phyloP scores from a whole-genome alignment of 306 rosid genomes.

The Purshia tridentata region DNA sequence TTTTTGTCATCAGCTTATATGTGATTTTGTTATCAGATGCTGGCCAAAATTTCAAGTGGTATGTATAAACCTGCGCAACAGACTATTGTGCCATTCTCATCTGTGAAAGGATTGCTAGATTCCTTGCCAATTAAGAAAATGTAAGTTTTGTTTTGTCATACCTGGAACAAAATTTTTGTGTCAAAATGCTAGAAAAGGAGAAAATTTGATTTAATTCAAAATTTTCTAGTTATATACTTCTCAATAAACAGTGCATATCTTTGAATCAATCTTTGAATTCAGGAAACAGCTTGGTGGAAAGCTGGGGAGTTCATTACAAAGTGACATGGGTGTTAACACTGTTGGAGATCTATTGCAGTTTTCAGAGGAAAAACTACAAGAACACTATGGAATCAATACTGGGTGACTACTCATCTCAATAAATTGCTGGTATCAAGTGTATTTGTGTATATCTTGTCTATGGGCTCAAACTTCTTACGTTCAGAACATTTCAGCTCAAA shows the following conservation, averaged over 20 bases:
- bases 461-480: not conserved
- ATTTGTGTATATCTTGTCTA: not conserved
- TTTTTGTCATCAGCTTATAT: slow-evolving; percentile 14
- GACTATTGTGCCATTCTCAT: slow-evolving; percentile 82
- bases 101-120: slow-evolving; percentile 76
- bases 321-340: slow-evolving; percentile 74
- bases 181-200: not conserved
- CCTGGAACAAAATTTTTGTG: not conserved
- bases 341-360: slow-evolving; percentile 81
- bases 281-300: slow-evolving; percentile 99
- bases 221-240: slow-evolving; percentile 4
- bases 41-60: slow-evolving; percentile 91
- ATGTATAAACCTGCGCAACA: slow-evolving; percentile 99
- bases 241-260: slow-evolving; percentile 14
- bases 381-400: slow-evolving; percentile 76
- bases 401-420: slow-evolving; percentile 49
- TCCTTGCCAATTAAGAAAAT: slow-evolving; percentile 92
- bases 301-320: slow-evolving; percentile 83
- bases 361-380: slow-evolving; percentile 88
- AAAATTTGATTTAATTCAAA: slow-evolving; percentile 6
- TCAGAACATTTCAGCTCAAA: not conserved
- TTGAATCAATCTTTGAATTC: slow-evolving; percentile 31
- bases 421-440: slow-evolving; percentile 13
- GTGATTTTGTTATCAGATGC: slow-evolving; percentile 58
- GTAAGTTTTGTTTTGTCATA: slow-evolving; percentile 35